These are phyloP conservation scores for Scleroderma citrinum DNA, from an alignment of 768 basidiomycete genomes.

Conservation along the genomic window DNA sequence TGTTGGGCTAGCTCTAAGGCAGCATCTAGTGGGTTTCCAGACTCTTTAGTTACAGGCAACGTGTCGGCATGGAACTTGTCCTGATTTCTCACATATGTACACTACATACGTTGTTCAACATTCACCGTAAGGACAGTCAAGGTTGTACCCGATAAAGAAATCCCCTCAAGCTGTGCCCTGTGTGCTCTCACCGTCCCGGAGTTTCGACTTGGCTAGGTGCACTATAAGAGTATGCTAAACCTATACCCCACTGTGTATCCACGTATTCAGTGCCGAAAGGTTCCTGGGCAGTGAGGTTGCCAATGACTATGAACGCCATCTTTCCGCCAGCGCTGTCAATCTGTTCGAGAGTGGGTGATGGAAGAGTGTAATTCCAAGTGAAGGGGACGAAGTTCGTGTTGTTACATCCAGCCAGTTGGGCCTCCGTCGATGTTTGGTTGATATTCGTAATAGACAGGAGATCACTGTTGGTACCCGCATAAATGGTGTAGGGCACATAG, in stretches of 20 bases:
- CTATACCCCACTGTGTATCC: not conserved
- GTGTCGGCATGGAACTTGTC: not conserved
- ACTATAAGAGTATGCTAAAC: constrained; percentile 5
- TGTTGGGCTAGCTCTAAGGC: not conserved
- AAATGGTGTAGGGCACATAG: constrained; percentile 6
- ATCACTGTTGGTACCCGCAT: constrained; percentile 7
- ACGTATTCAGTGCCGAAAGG: not conserved
- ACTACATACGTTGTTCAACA: not conserved
- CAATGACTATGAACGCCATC: constrained; percentile 1
- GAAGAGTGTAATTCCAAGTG: constrained; percentile 6
- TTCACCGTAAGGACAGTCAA: too few species aligned
- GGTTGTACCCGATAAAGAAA: too few species aligned
- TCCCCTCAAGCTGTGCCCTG: too few species aligned
- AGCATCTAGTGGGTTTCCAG: not conserved
- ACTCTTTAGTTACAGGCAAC: not conserved
- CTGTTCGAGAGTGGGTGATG: not conserved
- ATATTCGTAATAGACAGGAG: constrained; percentile 3
- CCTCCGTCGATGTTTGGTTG: constrained; percentile 1
- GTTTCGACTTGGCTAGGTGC: not conserved
- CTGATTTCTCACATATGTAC: not conserved
- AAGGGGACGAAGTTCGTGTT: constrained; percentile 1
- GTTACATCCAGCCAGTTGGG: constrained; percentile 6
- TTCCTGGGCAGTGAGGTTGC: not conserved
- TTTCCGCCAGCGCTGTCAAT: constrained; percentile 8
- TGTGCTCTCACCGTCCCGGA: too few species aligned